Evolutionary conservation across 202 grass and related monocot genomes (phyloP), one percentile per base, ranked within the genome.

Genomic region (Panicum hallii): DNA sequence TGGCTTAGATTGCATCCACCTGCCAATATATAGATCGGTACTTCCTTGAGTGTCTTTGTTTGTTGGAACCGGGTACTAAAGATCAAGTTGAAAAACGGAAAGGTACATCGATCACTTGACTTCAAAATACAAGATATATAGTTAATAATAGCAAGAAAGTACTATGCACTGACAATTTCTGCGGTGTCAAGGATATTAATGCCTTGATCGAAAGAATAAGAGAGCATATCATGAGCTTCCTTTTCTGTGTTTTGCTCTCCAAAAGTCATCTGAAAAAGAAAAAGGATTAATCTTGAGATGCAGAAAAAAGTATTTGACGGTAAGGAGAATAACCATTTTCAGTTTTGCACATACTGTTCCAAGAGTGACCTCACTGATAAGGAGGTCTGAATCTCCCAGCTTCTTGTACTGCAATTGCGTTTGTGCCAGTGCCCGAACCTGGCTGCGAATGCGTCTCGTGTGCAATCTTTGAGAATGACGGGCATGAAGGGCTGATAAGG

Each of bases 161-260:
- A 86, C 53, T 75, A 0, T 75, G 40, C 5, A 86, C 87, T 87
- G 34, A 98, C 95, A 49, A 85, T 87, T 86, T 98, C 95, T 0
- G 93, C 86, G 0, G 95, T 98, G 63, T 98, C 95, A 4, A 98
- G 54, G 10, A 81, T 88, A 88, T 98, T 98, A 69, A 98, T 34
- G 5, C 93, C 91, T 30, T 84, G 89, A 74, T 94, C 91, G 8
- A 92, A 84, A 40, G 95, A 87, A 84, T 87, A 98, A 45, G 85
- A 69, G 6, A 98, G 70, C 8, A 92, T 87, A 28, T 94, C 83
- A 54, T 98, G 93, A 12, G 95, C 89, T 89, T 98, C 95, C 87
- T 93, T 89, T 88, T 98, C 95, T 1, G 91, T 95, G 64, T 94
- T 98, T 89, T 98, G 95, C 80, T 98, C 80, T 23, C 95, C 93